phyloP scores from a whole-genome alignment of 257 asterid genomes.

The Gynochthodes officinalis region DNA sequence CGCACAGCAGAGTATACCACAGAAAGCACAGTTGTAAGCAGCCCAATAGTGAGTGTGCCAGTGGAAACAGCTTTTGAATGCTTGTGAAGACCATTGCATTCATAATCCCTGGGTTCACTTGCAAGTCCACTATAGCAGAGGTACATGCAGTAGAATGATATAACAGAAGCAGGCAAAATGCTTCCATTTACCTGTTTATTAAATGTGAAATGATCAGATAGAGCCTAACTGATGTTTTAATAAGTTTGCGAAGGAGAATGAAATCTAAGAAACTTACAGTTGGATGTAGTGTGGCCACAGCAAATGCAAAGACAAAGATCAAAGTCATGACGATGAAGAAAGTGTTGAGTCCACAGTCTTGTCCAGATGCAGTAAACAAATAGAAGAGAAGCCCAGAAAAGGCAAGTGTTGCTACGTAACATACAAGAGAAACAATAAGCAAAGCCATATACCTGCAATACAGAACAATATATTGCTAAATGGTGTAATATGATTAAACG shows the following conservation, averaged over 20 bases:
- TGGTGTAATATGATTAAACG: background rate
- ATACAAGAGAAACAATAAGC: slow-evolving; percentile 81
- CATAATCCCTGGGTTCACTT: slow-evolving; percentile 87
- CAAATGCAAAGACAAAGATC: slow-evolving; percentile 63
- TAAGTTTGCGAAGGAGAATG: slow-evolving; percentile 3
- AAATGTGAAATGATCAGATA: background rate
- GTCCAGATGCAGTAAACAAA: slow-evolving; percentile 82
- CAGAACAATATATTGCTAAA: background rate
- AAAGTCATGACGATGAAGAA: slow-evolving; percentile 75
- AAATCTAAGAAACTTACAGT: slow-evolving; percentile 49
- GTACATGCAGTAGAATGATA: slow-evolving; percentile 89
- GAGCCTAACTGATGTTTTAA: background rate
- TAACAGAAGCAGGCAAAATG: slow-evolving; percentile 83
- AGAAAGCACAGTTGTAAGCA: slow-evolving; percentile 70
- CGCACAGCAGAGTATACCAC: slow-evolving; percentile 91
- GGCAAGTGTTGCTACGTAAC: slow-evolving; percentile 71
- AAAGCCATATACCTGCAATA: slow-evolving; percentile 73
- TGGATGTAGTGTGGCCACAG: slow-evolving; percentile 80
- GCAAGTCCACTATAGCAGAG: slow-evolving; percentile 92
- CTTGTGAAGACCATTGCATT: slow-evolving; percentile 85
- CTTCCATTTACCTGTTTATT: slow-evolving; percentile 65
- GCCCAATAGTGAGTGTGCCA: slow-evolving; percentile 68
- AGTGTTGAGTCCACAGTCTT: slow-evolving; percentile 89
- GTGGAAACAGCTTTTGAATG: slow-evolving; percentile 81
- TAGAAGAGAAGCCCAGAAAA: slow-evolving; percentile 85